phyloP scores from a whole-genome alignment of 495 filamentous ascomycete species.

The Penicillium antarcticum region DNA sequence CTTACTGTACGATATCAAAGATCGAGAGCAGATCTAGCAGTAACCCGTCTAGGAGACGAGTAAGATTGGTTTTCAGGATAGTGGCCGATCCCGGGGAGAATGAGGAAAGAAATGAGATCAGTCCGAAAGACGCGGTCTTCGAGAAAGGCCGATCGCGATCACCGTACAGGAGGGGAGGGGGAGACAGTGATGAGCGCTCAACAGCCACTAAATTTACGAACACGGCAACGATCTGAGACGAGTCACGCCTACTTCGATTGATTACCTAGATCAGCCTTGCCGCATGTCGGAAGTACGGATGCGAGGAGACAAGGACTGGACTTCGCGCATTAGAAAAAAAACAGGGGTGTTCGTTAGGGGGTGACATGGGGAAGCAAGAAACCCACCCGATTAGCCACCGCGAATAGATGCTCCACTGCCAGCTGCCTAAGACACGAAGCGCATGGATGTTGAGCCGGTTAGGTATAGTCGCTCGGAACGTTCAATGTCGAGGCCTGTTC shows the following conservation, averaged over 20 bases:
- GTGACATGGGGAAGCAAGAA: slow-evolving; percentile 33
- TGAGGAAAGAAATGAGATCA: slow-evolving; percentile 5
- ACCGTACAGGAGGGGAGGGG: background rate
- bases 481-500: background rate
- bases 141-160: slow-evolving; percentile 19
- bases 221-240: slow-evolving; percentile 22
- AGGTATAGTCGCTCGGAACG: background rate
- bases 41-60: slow-evolving; percentile 5
- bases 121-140: slow-evolving; percentile 3
- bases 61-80: slow-evolving; percentile 10
- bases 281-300: slow-evolving; percentile 17
- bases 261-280: slow-evolving; percentile 28
- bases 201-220: slow-evolving; percentile 17
- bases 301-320: slow-evolving; percentile 22
- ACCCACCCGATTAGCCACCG: slow-evolving; percentile 36
- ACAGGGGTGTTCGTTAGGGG: slow-evolving; percentile 43
- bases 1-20: slow-evolving; percentile 16
- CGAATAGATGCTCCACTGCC: slow-evolving; percentile 26
- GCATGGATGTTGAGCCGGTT: background rate
- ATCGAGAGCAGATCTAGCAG: slow-evolving; percentile 5
- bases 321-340: slow-evolving; percentile 9
- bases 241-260: slow-evolving; percentile 4
- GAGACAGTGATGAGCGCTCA: slow-evolving; percentile 1
- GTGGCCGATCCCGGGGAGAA: slow-evolving; percentile 6
- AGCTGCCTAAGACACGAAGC: slow-evolving; percentile 32